phyloP scores from a whole-genome alignment of 164 flowering plant species.

The Santalum album region DNA sequence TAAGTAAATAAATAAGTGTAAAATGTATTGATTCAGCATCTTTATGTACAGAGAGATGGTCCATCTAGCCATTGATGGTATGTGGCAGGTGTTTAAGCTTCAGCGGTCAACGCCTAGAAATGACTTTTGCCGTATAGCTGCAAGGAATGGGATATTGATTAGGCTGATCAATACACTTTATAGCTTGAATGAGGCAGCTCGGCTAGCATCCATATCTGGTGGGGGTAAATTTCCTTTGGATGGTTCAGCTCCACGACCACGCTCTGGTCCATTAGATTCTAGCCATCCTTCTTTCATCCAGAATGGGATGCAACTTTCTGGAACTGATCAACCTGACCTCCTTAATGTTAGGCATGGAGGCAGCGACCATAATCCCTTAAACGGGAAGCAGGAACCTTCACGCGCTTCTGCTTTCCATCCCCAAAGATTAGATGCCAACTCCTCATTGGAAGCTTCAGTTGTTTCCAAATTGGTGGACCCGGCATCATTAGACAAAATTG shows the following conservation, averaged over 20 bases:
- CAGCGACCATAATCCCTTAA: conserved; percentile 30
- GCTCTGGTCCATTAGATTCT: conserved; percentile 71
- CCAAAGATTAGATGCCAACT: conserved; percentile 37
- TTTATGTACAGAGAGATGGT: conserved; percentile 84
- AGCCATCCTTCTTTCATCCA: conserved; percentile 32
- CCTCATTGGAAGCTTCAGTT: conserved; percentile 28
- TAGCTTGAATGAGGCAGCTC: conserved; percentile 95
- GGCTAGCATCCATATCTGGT: conserved; percentile 64
- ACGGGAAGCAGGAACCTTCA: conserved; percentile 43
- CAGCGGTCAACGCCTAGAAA: conserved; percentile 84
- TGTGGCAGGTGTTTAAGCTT: conserved; percentile 99
- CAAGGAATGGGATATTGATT: conserved; percentile 83
- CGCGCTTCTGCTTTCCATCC: conserved; percentile 47
- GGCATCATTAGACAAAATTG: conserved; percentile 27
- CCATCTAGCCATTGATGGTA: conserved; percentile 97
- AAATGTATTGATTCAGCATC: conserved; percentile 6
- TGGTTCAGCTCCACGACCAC: conserved; percentile 44
- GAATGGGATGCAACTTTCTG: conserved; percentile 30
- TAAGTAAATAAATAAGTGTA: not conserved
- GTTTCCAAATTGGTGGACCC: conserved; percentile 39
- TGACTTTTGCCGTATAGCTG: conserved; percentile 96
- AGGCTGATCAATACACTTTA: conserved; percentile 94
- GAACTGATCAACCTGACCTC: conserved; percentile 45
- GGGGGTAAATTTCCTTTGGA: conserved; percentile 54
- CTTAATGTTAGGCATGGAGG: conserved; percentile 38